Percentiles rank a stretch among this genome's conserved stretches.
Conservation (phyloP, 2,329 filamentous ascomycete species). For the Trichoderma guizhouense region DNA sequence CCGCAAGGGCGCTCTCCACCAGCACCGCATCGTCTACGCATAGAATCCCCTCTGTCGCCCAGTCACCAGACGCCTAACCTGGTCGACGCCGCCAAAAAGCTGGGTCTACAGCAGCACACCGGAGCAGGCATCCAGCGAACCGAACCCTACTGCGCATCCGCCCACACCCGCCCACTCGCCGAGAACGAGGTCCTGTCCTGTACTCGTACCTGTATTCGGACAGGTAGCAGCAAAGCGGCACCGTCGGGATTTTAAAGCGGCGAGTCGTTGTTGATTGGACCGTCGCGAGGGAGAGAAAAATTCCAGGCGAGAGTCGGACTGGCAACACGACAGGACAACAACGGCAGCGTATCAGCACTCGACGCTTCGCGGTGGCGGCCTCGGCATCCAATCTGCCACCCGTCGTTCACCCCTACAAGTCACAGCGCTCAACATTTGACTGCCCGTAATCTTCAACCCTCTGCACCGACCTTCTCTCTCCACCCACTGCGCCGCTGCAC, state of each 20-base stretch:
- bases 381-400: constrained; percentile 6
- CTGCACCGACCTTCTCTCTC: background rate
- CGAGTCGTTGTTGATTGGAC: constrained; percentile 3
- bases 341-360: constrained; percentile 5
- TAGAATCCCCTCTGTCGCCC: constrained; percentile 1
- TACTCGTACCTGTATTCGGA: background rate
- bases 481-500: constrained; percentile 9
- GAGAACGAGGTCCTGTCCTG: background rate
- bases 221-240: background rate
- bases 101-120: constrained; percentile 1
- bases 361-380: constrained; percentile 3
- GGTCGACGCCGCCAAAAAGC: constrained; percentile 1
- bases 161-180: constrained; percentile 5
- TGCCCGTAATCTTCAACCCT: background rate
- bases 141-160: constrained; percentile 11
- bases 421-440: background rate
- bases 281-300: background rate
- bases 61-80: constrained; percentile 3
- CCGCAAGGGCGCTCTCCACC: constrained; percentile 6
- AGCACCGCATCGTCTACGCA: background rate
- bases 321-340: background rate
- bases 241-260: constrained; percentile 1
- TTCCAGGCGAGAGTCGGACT: background rate
- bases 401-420: background rate
- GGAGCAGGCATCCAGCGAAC: constrained; percentile 13